Percentiles rank a stretch among this genome's conserved stretches.
Conservation (phyloP, 257 asterid genomes). For the Fraxinus pennsylvanica region DNA sequence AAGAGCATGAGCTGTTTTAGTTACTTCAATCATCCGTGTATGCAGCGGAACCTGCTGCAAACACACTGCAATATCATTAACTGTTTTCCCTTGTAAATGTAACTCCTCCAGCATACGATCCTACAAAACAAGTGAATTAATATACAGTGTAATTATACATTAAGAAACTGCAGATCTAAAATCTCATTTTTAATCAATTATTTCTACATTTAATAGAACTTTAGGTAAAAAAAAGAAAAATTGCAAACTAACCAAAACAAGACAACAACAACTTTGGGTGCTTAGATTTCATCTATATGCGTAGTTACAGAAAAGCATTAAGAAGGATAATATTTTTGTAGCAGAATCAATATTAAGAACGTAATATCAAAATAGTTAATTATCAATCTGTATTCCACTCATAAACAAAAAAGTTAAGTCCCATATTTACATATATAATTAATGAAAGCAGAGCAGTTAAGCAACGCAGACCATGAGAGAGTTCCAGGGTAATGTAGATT, state of each 20-base stretch:
- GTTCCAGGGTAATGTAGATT: conserved; percentile 70
- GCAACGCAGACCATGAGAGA: conserved; percentile 66
- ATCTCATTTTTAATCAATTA: background rate
- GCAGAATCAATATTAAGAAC: background rate
- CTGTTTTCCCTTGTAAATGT: conserved; percentile 52
- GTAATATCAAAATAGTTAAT: background rate
- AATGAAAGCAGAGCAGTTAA: background rate
- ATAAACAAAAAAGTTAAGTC: background rate
- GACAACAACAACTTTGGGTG: too few relatives aligned
- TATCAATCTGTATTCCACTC: background rate
- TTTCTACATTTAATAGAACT: background rate
- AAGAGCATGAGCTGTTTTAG: conserved; percentile 57
- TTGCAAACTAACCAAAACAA: too few relatives aligned
- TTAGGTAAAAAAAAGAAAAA: too few relatives aligned
- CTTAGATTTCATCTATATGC: too few relatives aligned
- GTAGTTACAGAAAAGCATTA: background rate
- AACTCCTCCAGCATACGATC: conserved; percentile 78
- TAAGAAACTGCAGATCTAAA: background rate
- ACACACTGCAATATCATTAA: conserved; percentile 63
- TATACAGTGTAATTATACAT: conserved; percentile 2
- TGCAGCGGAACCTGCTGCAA: conserved; percentile 64
- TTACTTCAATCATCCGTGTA: conserved; percentile 46
- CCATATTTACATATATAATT: background rate
- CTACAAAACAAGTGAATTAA: conserved; percentile 35
- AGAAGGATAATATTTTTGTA: background rate